Evolutionary conservation across 495 filamentous ascomycete genomes (phyloP).

Genomic region (Trichodelitschia bisporula): DNA sequence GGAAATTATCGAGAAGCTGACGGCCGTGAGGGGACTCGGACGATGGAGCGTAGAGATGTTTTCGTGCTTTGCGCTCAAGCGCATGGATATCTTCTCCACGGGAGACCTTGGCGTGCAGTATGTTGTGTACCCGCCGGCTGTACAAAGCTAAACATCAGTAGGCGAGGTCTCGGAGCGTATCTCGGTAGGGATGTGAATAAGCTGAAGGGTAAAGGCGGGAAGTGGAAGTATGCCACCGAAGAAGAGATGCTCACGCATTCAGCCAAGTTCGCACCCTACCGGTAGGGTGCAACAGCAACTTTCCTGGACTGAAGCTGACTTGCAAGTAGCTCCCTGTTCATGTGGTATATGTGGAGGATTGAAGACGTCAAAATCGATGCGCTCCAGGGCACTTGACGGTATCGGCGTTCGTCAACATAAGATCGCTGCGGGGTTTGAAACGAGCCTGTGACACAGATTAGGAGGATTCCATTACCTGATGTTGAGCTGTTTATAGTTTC

Average conservation of each 20-base stretch:
- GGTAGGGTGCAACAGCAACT: slow-evolving; percentile 34
- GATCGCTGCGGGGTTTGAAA: too few species aligned
- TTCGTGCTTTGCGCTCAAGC: slow-evolving; percentile 70
- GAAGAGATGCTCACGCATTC: slow-evolving; percentile 70
- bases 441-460: too few species aligned
- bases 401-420: too few species aligned
- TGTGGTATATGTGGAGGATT: slow-evolving; percentile 88
- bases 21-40: slow-evolving; percentile 69
- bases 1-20: slow-evolving; percentile 56
- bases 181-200: slow-evolving; percentile 60
- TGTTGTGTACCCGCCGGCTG: slow-evolving; percentile 10
- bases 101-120: slow-evolving; percentile 87
- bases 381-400: slow-evolving; percentile 27
- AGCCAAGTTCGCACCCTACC: slow-evolving; percentile 60
- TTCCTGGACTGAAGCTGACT: slow-evolving; percentile 4
- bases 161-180: slow-evolving; percentile 73
- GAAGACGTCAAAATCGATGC: slow-evolving; percentile 50
- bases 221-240: slow-evolving; percentile 95
- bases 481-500: too few species aligned
- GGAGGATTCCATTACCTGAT: too few species aligned
- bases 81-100: slow-evolving; percentile 78
- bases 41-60: slow-evolving; percentile 96
- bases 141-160: slow-evolving; percentile 7
- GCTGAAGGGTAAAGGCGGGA: slow-evolving; percentile 59
- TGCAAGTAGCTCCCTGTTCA: slow-evolving; percentile 35